These are phyloP conservation scores for Crassisporium funariophilum DNA, from an alignment of 768 basidiomycete genomes.

Conservation along the genomic window DNA sequence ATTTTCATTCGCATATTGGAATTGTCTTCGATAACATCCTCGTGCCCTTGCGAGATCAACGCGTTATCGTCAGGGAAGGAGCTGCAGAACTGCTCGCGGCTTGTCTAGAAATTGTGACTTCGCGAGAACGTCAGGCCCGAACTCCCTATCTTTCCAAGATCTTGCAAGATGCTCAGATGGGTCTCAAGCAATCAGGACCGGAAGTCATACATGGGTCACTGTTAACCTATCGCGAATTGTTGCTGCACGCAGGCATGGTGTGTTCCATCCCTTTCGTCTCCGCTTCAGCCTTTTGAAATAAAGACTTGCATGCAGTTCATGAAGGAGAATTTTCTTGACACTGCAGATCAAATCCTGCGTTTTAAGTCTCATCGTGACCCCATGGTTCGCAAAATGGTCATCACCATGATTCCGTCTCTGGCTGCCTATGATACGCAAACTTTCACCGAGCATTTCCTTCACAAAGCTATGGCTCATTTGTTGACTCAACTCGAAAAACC, in stretches of 20 bases:
- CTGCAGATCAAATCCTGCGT: slow-evolving; percentile 86
- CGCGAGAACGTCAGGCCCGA: slow-evolving; percentile 66
- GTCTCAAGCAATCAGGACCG: slow-evolving; percentile 76
- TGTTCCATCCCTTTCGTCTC: slow-evolving; percentile 26
- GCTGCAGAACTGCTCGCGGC: slow-evolving; percentile 93
- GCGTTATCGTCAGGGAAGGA: slow-evolving; percentile 89
- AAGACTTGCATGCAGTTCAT: slow-evolving; percentile 62
- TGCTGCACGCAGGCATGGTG: slow-evolving; percentile 94
- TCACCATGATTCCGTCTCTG: slow-evolving; percentile 92
- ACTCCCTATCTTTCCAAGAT: slow-evolving; percentile 76
- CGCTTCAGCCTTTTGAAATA: background rate
- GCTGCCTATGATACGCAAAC: slow-evolving; percentile 93
- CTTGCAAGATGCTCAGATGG: slow-evolving; percentile 84
- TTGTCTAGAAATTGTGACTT: slow-evolving; percentile 84
- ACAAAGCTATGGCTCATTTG: slow-evolving; percentile 93
- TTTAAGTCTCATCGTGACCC: slow-evolving; percentile 88
- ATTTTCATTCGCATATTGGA: slow-evolving; percentile 87
- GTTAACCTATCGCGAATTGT: slow-evolving; percentile 86
- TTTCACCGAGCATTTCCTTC: slow-evolving; percentile 88
- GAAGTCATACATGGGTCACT: slow-evolving; percentile 94
- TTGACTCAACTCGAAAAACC: slow-evolving; percentile 87
- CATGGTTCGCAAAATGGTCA: slow-evolving; percentile 91
- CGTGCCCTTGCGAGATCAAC: slow-evolving; percentile 83
- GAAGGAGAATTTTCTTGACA: slow-evolving; percentile 82
- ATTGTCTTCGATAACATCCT: slow-evolving; percentile 93